phyloP scores from a whole-genome alignment of 139 green algal genomes.

The Tetratostichococcus sp. region DNA sequence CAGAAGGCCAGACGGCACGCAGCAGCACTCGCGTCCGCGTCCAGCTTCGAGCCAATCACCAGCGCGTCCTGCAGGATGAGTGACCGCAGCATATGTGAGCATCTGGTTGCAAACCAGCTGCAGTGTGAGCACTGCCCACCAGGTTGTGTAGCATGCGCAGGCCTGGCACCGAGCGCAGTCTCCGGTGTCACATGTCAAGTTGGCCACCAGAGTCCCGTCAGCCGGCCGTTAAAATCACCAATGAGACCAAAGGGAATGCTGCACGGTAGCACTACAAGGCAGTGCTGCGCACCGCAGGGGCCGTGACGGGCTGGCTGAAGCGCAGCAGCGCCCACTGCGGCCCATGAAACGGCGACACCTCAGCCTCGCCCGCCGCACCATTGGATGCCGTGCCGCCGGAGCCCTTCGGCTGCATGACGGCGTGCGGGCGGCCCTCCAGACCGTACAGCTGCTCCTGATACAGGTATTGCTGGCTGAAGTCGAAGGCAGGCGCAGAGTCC shows the following conservation, averaged over 20 bases:
- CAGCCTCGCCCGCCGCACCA: neutral
- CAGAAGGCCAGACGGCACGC: slow-evolving; percentile 88
- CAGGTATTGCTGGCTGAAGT: slow-evolving; percentile 55
- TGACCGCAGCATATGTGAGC: neutral
- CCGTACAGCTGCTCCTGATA: slow-evolving; percentile 73
- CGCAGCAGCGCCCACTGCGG: slow-evolving; percentile 75
- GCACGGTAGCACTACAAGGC: too few relatives aligned
- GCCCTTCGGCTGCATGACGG: neutral
- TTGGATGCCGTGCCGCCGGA: neutral
- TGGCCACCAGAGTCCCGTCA: too few relatives aligned
- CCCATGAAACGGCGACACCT: slow-evolving; percentile 38
- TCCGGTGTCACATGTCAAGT: too few relatives aligned
- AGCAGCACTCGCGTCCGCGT: slow-evolving; percentile 61
- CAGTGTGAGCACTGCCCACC: too few relatives aligned
- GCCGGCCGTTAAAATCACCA: too few relatives aligned
- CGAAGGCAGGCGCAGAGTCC: slow-evolving; percentile 36
- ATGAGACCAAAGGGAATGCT: too few relatives aligned
- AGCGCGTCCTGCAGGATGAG: slow-evolving; percentile 56
- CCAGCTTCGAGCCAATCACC: slow-evolving; percentile 85
- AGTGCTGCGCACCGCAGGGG: slow-evolving; percentile 55
- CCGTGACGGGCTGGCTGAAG: slow-evolving; percentile 81
- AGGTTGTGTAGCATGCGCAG: too few relatives aligned
- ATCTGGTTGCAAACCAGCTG: too few relatives aligned
- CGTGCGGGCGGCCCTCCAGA: slow-evolving; percentile 56
- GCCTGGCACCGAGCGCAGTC: too few relatives aligned